Conservation (phyloP, 768 basidiomycete genomes). For the Leccinum sublutescens region DNA sequence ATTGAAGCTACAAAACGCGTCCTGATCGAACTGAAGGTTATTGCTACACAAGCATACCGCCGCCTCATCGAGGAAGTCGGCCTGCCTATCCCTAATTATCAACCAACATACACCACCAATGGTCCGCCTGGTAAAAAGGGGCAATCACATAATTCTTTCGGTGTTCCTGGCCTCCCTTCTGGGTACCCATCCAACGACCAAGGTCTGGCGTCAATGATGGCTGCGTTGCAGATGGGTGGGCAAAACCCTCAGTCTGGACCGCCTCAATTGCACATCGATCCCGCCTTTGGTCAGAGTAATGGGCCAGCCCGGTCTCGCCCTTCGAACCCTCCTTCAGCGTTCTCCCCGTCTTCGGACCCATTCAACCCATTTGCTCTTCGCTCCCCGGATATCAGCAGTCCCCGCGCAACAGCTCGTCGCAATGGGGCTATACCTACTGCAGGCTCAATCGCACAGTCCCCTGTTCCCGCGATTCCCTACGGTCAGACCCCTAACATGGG, state of each 20-base stretch:
- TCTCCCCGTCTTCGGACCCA: constrained; percentile 52
- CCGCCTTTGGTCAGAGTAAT: constrained; percentile 48
- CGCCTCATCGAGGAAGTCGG: constrained; percentile 94
- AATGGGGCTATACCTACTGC: constrained; percentile 36
- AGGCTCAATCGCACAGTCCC: constrained; percentile 30
- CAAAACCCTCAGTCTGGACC: constrained; percentile 82
- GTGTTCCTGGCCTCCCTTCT: constrained; percentile 72
- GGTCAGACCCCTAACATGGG: constrained; percentile 62
- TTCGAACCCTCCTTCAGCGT: constrained; percentile 43
- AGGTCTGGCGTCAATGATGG: constrained; percentile 90
- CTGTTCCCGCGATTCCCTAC: constrained; percentile 45
- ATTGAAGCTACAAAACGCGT: constrained; percentile 89
- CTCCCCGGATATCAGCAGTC: constrained; percentile 50
- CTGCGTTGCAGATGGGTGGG: constrained; percentile 85
- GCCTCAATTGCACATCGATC: constrained; percentile 70
- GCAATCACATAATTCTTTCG: constrained; percentile 51
- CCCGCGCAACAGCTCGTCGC: constrained; percentile 48
- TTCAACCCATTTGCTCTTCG: constrained; percentile 58
- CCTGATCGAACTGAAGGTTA: constrained; percentile 86
- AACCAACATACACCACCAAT: constrained; percentile 68
- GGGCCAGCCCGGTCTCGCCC: constrained; percentile 45
- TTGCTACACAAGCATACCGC: constrained; percentile 92
- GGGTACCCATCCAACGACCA: constrained; percentile 83
- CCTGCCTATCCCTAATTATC: constrained; percentile 83
- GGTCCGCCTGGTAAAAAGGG: constrained; percentile 61